A percentile compares a stretch with the other conserved stretches of the same genome.
Evolutionary conservation across 23 red algal species (phyloP).

Genomic region (Chondrus crispus): DNA sequence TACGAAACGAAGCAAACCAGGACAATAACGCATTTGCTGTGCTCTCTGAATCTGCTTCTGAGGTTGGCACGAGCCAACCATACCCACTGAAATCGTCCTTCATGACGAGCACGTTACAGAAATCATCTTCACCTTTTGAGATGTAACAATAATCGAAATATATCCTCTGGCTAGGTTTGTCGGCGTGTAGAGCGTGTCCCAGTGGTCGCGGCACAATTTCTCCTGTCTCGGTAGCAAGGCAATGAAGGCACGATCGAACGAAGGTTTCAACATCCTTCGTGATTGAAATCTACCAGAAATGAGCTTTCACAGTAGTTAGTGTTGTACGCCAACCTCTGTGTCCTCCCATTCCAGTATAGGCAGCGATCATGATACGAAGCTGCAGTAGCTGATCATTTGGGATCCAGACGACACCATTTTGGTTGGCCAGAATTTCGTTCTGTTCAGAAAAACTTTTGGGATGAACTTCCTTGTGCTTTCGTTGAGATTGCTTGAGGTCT

Average conservation of each 20-base stretch:
- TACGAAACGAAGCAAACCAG: no score
- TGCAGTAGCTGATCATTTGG: no score
- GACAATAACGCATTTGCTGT: no score
- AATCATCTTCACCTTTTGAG: background rate
- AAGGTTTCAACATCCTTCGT: background rate
- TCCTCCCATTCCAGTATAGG: background rate
- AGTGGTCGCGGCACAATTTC: background rate
- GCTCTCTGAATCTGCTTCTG: no score
- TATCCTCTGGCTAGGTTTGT: background rate
- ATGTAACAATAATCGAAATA: background rate
- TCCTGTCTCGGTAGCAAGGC: background rate
- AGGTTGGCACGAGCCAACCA: no score
- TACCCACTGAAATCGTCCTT: no score
- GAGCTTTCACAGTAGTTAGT: background rate
- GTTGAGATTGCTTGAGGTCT: no score
- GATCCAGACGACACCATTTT: no score
- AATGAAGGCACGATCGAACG: conserved; percentile 18
- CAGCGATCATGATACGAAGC: background rate
- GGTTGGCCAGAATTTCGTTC: no score
- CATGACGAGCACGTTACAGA: no score
- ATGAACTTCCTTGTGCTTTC: no score
- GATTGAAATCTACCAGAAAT: background rate
- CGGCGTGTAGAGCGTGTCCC: background rate
- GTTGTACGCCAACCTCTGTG: background rate
- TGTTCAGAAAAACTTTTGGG: no score